Percentiles rank a stretch among this genome's conserved stretches.
Conservation (phyloP, 2,329 filamentous ascomycete species). For the Scedosporium aurantiacum region DNA sequence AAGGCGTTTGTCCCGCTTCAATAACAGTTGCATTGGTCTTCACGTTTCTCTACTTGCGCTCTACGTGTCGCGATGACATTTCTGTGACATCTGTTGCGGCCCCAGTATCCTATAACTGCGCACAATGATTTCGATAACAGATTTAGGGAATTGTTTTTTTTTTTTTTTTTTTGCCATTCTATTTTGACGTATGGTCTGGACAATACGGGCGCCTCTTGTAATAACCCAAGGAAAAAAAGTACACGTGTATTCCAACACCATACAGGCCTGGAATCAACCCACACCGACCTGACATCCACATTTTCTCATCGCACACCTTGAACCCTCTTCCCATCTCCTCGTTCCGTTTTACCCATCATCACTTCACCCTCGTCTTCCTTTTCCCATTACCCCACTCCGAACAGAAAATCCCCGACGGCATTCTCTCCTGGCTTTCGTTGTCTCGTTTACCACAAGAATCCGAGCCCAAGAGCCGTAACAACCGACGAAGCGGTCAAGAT, state of each 20-base stretch:
- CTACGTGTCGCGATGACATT: too few relatives aligned
- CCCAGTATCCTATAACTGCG: too few relatives aligned
- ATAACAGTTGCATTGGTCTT: too few relatives aligned
- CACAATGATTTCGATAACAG: too few relatives aligned
- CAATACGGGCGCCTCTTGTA: not conserved
- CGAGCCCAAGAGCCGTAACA: conserved; percentile 31
- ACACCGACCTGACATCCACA: not conserved
- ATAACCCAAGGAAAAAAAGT: not conserved
- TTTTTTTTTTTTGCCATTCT: not conserved
- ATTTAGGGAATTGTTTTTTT: too few relatives aligned
- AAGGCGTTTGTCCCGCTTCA: too few relatives aligned
- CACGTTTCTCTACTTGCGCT: too few relatives aligned
- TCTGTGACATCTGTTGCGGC: too few relatives aligned
- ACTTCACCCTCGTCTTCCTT: not conserved
- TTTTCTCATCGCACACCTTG: not conserved
- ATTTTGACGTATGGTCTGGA: conserved; percentile 1
- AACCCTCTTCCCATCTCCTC: not conserved
- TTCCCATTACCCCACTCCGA: not conserved
- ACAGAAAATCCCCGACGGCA: not conserved
- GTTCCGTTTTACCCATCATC: not conserved
- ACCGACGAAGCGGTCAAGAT: conserved; percentile 36
- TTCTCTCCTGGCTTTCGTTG: not conserved
- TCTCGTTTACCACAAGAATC: conserved; percentile 32
- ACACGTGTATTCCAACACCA: conserved; percentile 1
- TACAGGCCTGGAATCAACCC: not conserved